phyloP scores from a whole-genome alignment of 192 early-diverging fungal genomes.

The Coemansia sp. region DNA sequence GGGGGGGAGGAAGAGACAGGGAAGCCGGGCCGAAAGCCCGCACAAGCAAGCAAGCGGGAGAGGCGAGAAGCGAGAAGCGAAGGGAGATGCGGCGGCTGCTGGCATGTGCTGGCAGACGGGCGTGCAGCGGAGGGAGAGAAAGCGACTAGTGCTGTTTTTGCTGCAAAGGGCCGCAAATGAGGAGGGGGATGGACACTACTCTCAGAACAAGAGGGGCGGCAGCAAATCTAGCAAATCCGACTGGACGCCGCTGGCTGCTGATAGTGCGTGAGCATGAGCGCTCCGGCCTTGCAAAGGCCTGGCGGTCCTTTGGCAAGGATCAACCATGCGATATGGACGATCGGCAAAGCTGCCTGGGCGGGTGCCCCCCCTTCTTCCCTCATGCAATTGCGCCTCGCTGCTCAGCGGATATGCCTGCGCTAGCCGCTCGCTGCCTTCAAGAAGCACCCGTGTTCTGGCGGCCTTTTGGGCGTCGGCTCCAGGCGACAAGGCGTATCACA shows the following conservation, averaged over 20 bases:
- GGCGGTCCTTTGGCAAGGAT: slow-evolving; percentile 14
- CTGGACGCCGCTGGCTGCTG: neutral
- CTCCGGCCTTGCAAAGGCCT: slow-evolving; percentile 14
- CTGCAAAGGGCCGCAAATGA: too few relatives aligned
- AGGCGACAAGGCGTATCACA: too few relatives aligned
- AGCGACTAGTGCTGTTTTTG: too few relatives aligned
- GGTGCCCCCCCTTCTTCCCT: neutral
- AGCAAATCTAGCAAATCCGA: slow-evolving; percentile 33
- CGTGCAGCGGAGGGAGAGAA: too few relatives aligned
- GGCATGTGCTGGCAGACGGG: too few relatives aligned
- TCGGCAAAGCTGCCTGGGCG: slow-evolving; percentile 29
- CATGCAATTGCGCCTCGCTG: slow-evolving; percentile 6
- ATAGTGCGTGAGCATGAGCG: too few relatives aligned
- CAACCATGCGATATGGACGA: slow-evolving; percentile 41
- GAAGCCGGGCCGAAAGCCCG: neutral
- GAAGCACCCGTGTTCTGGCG: neutral
- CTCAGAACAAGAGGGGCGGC: neutral
- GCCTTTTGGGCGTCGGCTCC: too few relatives aligned
- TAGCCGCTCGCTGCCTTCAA: neutral
- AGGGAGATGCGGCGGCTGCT: too few relatives aligned
- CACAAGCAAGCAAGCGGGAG: neutral
- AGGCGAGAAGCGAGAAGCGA: neutral
- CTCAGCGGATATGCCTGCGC: neutral
- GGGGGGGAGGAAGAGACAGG: neutral
- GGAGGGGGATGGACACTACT: too few relatives aligned